Conservation (phyloP, 495 filamentous ascomycete species). For the Penicillium turbatum region DNA sequence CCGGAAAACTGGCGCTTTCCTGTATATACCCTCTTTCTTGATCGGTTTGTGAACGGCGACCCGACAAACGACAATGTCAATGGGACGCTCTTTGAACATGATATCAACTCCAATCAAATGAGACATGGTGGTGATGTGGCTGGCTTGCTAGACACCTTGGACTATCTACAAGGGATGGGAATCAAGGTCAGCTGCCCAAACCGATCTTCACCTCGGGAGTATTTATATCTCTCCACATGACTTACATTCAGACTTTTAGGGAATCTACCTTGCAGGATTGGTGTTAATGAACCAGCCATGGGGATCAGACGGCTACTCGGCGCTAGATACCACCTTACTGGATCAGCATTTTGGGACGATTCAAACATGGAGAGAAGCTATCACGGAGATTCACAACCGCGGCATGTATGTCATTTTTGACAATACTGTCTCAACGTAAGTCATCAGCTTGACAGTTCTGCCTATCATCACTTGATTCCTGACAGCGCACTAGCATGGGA, state of each 20-base stretch:
- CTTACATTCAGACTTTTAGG: constrained; percentile 34
- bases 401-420: constrained; percentile 72
- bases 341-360: constrained; percentile 68
- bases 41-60: constrained; percentile 69
- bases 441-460: background rate
- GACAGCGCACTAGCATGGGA: constrained; percentile 47
- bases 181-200: constrained; percentile 51
- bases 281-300: constrained; percentile 70
- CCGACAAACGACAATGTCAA: constrained; percentile 69
- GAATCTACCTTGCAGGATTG: constrained; percentile 65
- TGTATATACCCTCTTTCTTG: constrained; percentile 66
- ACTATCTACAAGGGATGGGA: constrained; percentile 73
- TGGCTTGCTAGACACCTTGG: constrained; percentile 61
- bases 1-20: constrained; percentile 69
- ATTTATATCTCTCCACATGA: background rate
- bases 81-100: constrained; percentile 65
- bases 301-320: constrained; percentile 63
- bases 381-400: constrained; percentile 59
- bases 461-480: background rate
- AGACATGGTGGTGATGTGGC: constrained; percentile 69
- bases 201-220: background rate
- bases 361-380: constrained; percentile 57
- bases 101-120: constrained; percentile 63
- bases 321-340: constrained; percentile 65
- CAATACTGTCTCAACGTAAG: constrained; percentile 67